These are phyloP conservation scores for Lycium ferocissimum DNA, from an alignment of 257 asterid species.

Conservation along the genomic window DNA sequence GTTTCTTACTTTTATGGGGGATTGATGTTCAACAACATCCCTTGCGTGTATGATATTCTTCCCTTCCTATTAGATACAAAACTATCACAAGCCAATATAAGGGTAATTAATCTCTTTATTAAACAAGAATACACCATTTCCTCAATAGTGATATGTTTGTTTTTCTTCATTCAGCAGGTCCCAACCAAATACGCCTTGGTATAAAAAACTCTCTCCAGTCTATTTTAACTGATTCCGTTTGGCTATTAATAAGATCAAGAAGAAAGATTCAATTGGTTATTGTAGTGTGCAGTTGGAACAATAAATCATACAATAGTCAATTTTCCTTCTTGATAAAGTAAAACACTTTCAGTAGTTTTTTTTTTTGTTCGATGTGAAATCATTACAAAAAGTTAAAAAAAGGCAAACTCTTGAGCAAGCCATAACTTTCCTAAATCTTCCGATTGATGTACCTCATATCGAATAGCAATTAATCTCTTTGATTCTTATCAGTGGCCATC, in stretches of 20 bases:
- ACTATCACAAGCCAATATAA: background rate
- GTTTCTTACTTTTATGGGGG: background rate
- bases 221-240: background rate
- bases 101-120: background rate
- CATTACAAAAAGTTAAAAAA: background rate
- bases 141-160: background rate
- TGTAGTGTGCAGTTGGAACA: background rate
- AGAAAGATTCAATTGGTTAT: background rate
- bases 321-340: background rate
- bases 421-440: constrained; percentile 11
- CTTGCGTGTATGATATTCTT: background rate
- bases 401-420: background rate
- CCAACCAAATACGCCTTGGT: background rate
- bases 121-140: background rate
- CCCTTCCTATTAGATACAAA: background rate
- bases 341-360: background rate
- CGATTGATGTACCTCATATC: background rate
- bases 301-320: background rate
- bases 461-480: background rate
- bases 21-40: background rate
- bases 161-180: background rate
- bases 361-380: background rate
- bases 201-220: background rate
- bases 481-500: constrained; percentile 8
- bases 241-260: background rate